A percentile compares a stretch with the other conserved stretches of the same genome.
phyloP scores from a whole-genome alignment of 2,329 filamentous ascomycete genomes.

The Colletotrichum tropicicola region DNA sequence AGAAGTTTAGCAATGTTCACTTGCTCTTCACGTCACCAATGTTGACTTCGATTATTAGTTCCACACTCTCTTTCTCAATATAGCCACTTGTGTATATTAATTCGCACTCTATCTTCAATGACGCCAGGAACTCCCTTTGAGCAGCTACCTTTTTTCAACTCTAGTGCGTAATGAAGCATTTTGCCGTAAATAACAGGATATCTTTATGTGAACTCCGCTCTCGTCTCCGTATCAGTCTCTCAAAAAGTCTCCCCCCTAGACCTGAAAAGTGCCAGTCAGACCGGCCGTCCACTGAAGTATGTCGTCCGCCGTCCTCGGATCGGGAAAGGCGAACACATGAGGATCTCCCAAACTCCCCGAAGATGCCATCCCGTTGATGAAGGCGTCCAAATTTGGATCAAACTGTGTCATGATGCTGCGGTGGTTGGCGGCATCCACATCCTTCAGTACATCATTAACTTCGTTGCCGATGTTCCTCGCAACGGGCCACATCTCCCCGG shows the following conservation, averaged over 20 bases:
- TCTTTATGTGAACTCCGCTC: too few relatives aligned
- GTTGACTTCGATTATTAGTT: too few relatives aligned
- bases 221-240: neutral
- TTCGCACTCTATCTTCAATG: too few relatives aligned
- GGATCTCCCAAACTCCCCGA: neutral
- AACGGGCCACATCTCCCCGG: constrained; percentile 44
- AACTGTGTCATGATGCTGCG: neutral
- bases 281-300: constrained; percentile 16
- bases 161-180: too few relatives aligned
- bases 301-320: constrained; percentile 4
- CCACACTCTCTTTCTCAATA: too few relatives aligned
- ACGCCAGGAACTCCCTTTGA: too few relatives aligned
- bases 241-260: neutral
- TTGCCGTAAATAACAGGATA: too few relatives aligned
- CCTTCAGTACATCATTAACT: constrained; percentile 11
- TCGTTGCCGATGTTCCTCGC: constrained; percentile 37
- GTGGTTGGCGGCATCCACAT: neutral
- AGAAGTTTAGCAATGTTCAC: too few relatives aligned
- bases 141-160: too few relatives aligned
- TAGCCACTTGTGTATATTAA: too few relatives aligned
- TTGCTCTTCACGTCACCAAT: too few relatives aligned
- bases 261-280: neutral
- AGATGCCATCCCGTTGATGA: constrained; percentile 14
- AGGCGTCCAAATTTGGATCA: constrained; percentile 1
- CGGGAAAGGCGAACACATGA: constrained; percentile 2